Base-by-base conservation (phyloP, 495 filamentous ascomycete genomes). In the Halenospora varia region DNA sequence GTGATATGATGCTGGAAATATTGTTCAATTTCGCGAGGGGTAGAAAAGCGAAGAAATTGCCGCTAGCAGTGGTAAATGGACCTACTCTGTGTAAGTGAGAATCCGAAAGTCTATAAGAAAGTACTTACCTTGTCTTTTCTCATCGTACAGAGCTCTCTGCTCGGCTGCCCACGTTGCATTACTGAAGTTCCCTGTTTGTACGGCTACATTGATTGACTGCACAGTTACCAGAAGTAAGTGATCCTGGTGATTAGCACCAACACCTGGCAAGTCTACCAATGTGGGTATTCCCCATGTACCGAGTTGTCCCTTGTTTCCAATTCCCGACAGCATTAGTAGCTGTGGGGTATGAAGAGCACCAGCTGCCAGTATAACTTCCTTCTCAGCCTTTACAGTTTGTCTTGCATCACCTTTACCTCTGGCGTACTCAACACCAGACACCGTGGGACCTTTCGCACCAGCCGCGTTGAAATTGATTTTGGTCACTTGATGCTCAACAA, bases 171-270 rank as follows among this genome's bases (percentile, higher is more conserved):
- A 80, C 6, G 74, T 77, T 29, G 67, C 56, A 51, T 78, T 77
- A 50, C 39, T 69, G 22, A 78, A 61, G 19, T 59, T 65, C 46
- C 59, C 66, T 26, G 60, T 63, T 55, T 71, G 71, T 20, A 63
- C 57, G 8, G 55, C 17, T n/a, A 62, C 22, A 56, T 71, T 68
- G 23, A 42, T 48, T 6, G 70, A 63, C 1, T 73, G 66, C 39
- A 67, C 76, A 25, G 73, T 71, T 2, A 84, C 18, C 71, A 24
- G 68, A 62, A 35, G 65, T 82, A 82, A 64, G 78, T 35, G 81
- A 59, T 88, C 82, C 46, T 86, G 82, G 0, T 88, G 69, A 65
- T 88, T 88, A 15, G 71, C 71, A 29, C 85, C 86, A 0, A 88
- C 84, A 10, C 77, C 81, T 0, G 82, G 82, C 0, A 82, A 71